A percentile compares a stretch with the other conserved stretches of the same genome.
Evolutionary conservation across 108 stramenopile species (phyloP).

Genomic region (Parietichytrium sp.): DNA sequence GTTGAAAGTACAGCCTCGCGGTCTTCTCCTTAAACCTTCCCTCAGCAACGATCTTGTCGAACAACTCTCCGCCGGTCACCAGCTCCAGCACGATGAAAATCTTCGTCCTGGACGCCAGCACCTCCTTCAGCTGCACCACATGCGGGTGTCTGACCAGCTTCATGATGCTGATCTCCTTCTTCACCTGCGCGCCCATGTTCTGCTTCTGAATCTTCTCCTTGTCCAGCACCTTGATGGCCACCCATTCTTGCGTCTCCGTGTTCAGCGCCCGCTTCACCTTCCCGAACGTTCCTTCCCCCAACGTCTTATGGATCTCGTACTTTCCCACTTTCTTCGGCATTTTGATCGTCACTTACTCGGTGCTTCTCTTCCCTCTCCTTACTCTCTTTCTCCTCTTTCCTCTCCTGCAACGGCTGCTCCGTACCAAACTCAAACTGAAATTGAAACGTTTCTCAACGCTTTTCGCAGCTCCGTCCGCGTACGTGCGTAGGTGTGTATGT

Average conservation of each 20-base stretch:
- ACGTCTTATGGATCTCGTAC: constrained; percentile 59
- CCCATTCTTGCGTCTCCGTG: constrained; percentile 56
- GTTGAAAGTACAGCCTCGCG: constrained; percentile 73
- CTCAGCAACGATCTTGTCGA: constrained; percentile 74
- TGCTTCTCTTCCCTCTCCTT: too few species aligned
- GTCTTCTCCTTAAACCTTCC: constrained; percentile 66
- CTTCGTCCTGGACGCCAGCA: constrained; percentile 76
- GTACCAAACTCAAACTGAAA: too few species aligned
- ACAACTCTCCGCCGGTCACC: constrained; percentile 80
- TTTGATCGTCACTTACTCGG: not conserved
- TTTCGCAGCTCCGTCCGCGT: too few species aligned
- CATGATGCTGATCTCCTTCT: constrained; percentile 77
- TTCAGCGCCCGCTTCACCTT: constrained; percentile 63
- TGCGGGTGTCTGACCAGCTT: constrained; percentile 76
- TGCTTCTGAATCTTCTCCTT: constrained; percentile 78
- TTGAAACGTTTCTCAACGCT: too few species aligned
- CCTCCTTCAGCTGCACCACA: constrained; percentile 77
- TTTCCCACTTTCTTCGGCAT: constrained; percentile 68
- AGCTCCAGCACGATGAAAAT: constrained; percentile 86
- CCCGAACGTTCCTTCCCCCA: constrained; percentile 67
- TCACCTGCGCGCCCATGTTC: constrained; percentile 83
- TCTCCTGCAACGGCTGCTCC: too few species aligned
- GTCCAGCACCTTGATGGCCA: constrained; percentile 78
- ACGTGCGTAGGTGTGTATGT: too few species aligned
- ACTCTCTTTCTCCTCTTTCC: too few species aligned